Base-by-base conservation (phyloP, 768 basidiomycete species). In the Gymnopilus dilepis region DNA sequence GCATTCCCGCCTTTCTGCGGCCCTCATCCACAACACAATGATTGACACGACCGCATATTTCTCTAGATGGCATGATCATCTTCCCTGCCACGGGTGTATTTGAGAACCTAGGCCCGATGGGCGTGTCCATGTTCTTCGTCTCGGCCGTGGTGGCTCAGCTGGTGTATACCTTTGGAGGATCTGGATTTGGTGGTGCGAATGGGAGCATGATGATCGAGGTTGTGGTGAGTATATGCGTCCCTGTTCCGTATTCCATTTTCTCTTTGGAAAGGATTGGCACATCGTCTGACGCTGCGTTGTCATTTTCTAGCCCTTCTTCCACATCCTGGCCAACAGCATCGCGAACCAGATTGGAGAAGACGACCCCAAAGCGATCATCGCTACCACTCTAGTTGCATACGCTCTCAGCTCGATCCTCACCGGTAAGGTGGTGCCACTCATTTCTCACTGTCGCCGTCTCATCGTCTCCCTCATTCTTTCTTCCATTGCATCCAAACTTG, bases 151-250 rank as follows among this genome's bases (percentile, higher is more conserved):
- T 97, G 34, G 80, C 95, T 0, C 97, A 98, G 70, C 76, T 97
- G 22, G 84, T 90, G 0, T 98, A 94, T 73, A 89, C 91, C 1
- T 74, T 89, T 8, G 96, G 95, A 4, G 97, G 92, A 4, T 95
- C 91, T 66, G 89, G 88, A 22, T 97, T 99, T 73, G 87, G 87
- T 8, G 93, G 92, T 52, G 94, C 90, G 1, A 95, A 94, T 74
- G 94, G 92, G 6, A 94, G 92, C 64, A 95, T 96, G 95, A 97
- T 98, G 95, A 98, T 99, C 63, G 97, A 99, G 76, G 94, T 96
- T 11, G 95, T 98, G 66, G 92, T 94, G 72, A 43, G 89, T 84
- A 52, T 24, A 50, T 63, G 53, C n/a, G 17, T 45, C 51, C n/a
- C 22, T 21, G 28, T 33, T 56, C 13, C 9, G 26, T 50, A 5